Base-by-base conservation (phyloP, 225 moss, liverwort and hornwort species). In the Physcomitrium patens region DNA sequence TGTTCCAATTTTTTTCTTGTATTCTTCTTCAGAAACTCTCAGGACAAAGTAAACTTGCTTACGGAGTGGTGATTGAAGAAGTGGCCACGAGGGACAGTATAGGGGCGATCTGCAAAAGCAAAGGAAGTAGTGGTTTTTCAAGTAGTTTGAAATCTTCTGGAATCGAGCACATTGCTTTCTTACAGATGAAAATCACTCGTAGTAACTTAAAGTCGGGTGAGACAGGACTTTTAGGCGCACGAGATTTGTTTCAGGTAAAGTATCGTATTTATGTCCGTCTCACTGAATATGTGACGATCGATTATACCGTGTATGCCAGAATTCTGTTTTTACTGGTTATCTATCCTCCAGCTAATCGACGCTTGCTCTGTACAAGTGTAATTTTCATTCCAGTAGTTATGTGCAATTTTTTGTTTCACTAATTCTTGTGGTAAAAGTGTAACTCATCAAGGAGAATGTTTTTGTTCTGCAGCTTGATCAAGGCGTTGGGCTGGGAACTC, bases 161-260 rank as follows among this genome's bases (percentile, higher is more conserved):
- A 78, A 70, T 90, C 76, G 90, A 90, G 0, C 87, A 90, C 59
- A 61, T 90, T 59, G 79, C 80, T 55, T 90, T 87, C 78, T 74
- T 90, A 78, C 90, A 90, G 83, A 85, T 87, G 82, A 90, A 85
- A 68, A 76, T 90, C 42, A 81, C 83, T 48, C 90, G 90, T 8
- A 83, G 85, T 64, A 87, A 90, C 61, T 65, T 82, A 70, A 77
- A 76, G 42, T 65, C 78, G 22, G 84, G 80, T n/a, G 74, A 87
- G 71, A 81, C 85, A 11, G 85, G 82, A 47, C 80, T 82, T 22
- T 43, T 87, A 15, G 90, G 90, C 8, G 87, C 90, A 52, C 82
- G 87, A 20, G 90, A 90, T 71, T 69, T 87, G 52, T 90, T 90
- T 19, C 90, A 90, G 85, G 90, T 90, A 62, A 67, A 45, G 37